Percentiles rank a stretch among this genome's conserved stretches.
Conservation (phyloP, 2,329 filamentous ascomycete genomes). For the Exophiala spinifera region DNA sequence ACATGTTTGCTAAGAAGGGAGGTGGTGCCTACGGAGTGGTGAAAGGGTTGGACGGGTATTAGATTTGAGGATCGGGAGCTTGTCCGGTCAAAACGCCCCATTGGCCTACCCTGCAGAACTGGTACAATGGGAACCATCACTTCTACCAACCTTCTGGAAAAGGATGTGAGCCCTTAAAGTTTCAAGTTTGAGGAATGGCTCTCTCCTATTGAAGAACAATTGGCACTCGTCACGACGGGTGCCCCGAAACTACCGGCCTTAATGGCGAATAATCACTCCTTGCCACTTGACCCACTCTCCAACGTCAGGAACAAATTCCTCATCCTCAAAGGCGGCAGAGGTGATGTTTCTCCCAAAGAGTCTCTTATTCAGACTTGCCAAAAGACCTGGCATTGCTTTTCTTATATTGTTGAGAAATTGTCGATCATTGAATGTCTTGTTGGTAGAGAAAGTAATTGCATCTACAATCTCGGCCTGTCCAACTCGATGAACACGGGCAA, state of each 20-base stretch:
- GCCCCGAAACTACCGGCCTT: too few relatives aligned
- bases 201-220: too few relatives aligned
- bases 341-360: background rate
- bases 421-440: background rate
- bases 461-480: conserved; percentile 55
- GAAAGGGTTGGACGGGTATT: conserved; percentile 36
- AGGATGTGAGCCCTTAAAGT: too few relatives aligned
- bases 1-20: conserved; percentile 46
- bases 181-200: too few relatives aligned
- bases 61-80: too few relatives aligned
- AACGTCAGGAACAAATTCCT: too few relatives aligned
- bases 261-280: too few relatives aligned
- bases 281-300: background rate
- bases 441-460: background rate
- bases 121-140: too few relatives aligned
- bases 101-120: too few relatives aligned
- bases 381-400: background rate
- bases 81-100: too few relatives aligned
- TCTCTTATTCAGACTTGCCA: background rate
- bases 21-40: conserved; percentile 37
- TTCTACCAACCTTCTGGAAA: too few relatives aligned
- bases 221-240: too few relatives aligned
- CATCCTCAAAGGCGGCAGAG: background rate
- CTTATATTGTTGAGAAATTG: background rate
- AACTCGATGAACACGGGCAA: conserved; percentile 88